Evolutionary conservation across 2,329 filamentous ascomycete species (phyloP).

Genomic region (Aspergillus amoenus): DNA sequence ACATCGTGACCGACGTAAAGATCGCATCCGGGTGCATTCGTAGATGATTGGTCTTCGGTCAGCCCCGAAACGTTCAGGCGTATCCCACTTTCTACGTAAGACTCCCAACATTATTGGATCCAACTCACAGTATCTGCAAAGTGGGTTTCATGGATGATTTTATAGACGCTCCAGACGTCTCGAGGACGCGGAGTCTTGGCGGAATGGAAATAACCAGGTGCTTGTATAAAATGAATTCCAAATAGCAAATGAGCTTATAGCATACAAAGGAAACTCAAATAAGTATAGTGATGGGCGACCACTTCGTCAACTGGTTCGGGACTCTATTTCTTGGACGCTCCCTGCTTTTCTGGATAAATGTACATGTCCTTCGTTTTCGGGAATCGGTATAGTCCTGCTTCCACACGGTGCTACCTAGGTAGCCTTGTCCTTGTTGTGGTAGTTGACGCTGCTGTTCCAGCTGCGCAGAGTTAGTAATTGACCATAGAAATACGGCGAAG

Average conservation of each 20-base stretch:
- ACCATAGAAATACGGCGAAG: not conserved
- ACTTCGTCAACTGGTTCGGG: slow-evolving; percentile 21
- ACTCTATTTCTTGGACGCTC: slow-evolving; percentile 12
- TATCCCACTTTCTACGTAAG: no score
- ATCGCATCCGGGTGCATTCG: not conserved
- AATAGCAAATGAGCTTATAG: not conserved
- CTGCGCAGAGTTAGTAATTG: slow-evolving; percentile 44
- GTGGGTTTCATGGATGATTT: not conserved
- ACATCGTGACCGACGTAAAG: not conserved
- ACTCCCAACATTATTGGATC: no score
- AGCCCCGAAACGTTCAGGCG: no score
- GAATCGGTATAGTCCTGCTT: slow-evolving; percentile 4
- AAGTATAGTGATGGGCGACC: slow-evolving; percentile 17
- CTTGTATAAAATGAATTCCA: not conserved
- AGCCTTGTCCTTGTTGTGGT: slow-evolving; percentile 87
- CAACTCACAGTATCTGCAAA: not conserved
- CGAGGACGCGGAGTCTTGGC: not conserved
- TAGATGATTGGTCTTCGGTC: not conserved
- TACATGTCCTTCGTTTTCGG: slow-evolving; percentile 26
- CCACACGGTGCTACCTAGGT: slow-evolving; percentile 30
- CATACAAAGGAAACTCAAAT: slow-evolving; percentile 19
- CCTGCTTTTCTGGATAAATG: slow-evolving; percentile 26
- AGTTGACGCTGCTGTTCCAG: slow-evolving; percentile 96
- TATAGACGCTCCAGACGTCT: not conserved
- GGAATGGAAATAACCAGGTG: not conserved